Percentiles rank a stretch among this genome's conserved stretches.
phyloP scores from a whole-genome alignment of 1,284 basidiomycete genomes.

The Sporisorium iseilematis-ciliati region DNA sequence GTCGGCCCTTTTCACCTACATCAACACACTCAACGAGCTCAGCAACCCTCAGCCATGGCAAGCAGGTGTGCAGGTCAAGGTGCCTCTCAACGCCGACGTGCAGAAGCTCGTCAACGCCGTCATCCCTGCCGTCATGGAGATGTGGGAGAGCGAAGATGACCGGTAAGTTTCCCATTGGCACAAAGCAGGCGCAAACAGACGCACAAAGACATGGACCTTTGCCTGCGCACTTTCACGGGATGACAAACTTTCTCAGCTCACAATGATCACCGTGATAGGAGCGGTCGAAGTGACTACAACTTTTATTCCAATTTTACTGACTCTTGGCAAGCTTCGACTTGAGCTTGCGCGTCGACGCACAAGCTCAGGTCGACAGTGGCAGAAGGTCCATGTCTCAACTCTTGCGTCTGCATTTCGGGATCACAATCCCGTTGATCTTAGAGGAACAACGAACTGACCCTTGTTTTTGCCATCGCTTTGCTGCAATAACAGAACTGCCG shows the following conservation, averaged over 20 bases:
- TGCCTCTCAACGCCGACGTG: conserved; percentile 81
- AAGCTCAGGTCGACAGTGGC: conserved; percentile 1
- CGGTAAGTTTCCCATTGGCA: conserved; percentile 78
- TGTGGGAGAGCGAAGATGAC: conserved; percentile 96
- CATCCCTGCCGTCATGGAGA: conserved; percentile 82
- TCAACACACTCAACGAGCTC: conserved; percentile 92
- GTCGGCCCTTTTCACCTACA: conserved; percentile 87
- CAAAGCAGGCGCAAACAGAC: conserved; percentile 20
- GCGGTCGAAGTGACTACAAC: conserved; percentile 57
- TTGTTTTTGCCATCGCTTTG: conserved; percentile 5
- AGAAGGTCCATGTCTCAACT: conserved; percentile 15
- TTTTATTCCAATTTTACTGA: conserved; percentile 56
- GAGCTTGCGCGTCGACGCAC: conserved; percentile 3
- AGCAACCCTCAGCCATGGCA: conserved; percentile 85
- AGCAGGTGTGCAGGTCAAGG: conserved; percentile 76
- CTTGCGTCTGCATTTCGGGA: conserved; percentile 5
- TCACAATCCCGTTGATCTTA: too few species aligned
- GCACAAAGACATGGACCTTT: neutral
- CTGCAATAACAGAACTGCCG: conserved; percentile 78
- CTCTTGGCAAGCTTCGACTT: conserved; percentile 14
- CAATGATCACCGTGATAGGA: conserved; percentile 76
- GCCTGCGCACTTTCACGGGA: conserved; percentile 70
- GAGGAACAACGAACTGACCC: conserved; percentile 23
- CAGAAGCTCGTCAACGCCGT: conserved; percentile 84
- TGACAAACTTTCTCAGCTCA: conserved; percentile 86